Conservation (phyloP, 257 asterid genomes). For the Lithospermum erythrorhizon region DNA sequence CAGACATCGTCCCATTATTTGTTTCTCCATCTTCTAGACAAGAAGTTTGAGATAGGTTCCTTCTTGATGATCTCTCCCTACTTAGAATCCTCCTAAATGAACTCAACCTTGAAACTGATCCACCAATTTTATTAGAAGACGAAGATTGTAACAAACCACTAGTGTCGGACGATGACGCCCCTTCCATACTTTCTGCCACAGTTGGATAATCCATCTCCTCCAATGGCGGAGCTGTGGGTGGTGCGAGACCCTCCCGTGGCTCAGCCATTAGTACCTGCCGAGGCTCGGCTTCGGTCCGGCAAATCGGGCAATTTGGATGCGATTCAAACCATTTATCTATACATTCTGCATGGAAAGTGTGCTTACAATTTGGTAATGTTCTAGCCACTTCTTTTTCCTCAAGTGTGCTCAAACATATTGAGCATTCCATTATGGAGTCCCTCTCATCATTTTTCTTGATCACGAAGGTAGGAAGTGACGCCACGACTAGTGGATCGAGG, state of each 20-base stretch:
- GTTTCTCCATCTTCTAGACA: slow-evolving; percentile 24
- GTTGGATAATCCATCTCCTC: slow-evolving; percentile 5
- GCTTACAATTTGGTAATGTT: slow-evolving; percentile 65
- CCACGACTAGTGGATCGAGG: slow-evolving; percentile 40
- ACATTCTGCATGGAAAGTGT: slow-evolving; percentile 66
- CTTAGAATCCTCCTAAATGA: slow-evolving; percentile 61
- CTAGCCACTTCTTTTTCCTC: slow-evolving; percentile 59
- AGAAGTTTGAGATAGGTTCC: slow-evolving; percentile 23
- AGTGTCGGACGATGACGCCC: slow-evolving; percentile 3
- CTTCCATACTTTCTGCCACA: slow-evolving; percentile 9
- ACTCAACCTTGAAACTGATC: slow-evolving; percentile 47
- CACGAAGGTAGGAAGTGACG: slow-evolving; percentile 36
- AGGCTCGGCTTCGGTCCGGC: slow-evolving; percentile 64
- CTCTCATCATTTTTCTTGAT: slow-evolving; percentile 16
- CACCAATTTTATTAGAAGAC: slow-evolving; percentile 15
- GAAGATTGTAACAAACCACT: slow-evolving; percentile 5
- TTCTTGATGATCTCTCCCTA: slow-evolving; percentile 52
- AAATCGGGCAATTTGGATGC: slow-evolving; percentile 67
- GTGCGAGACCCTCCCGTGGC: slow-evolving; percentile 40
- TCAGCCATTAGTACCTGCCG: slow-evolving; percentile 24
- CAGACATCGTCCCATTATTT: not conserved
- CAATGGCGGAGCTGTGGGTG: slow-evolving; percentile 36
- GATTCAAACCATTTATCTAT: slow-evolving; percentile 58
- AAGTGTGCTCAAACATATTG: slow-evolving; percentile 53
- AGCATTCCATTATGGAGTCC: slow-evolving; percentile 33